Evolutionary conservation across 805 yeast genomes (phyloP).

Genomic region (Ogataea chonburiensis): DNA sequence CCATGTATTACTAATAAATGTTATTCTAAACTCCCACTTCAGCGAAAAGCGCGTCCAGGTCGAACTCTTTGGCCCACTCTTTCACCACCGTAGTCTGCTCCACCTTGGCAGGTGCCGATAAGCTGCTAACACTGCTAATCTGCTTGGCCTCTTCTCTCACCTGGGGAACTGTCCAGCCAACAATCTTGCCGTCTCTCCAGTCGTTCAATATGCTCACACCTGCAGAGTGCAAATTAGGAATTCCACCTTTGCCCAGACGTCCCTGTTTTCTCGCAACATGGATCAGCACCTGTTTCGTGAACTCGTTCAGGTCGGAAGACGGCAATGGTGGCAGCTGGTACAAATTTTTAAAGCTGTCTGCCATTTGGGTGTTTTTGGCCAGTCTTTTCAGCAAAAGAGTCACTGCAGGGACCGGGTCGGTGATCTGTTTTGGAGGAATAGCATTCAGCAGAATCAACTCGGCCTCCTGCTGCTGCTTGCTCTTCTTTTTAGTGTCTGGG

Average conservation of each 20-base stretch:
- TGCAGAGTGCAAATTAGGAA: conserved; percentile 86
- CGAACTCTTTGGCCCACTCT: conserved; percentile 92
- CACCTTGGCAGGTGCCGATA: conserved; percentile 44
- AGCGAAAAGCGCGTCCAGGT: conserved; percentile 75
- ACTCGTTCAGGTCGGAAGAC: conserved; percentile 66
- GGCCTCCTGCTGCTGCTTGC: conserved; percentile 69
- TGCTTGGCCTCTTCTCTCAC: conserved; percentile 24
- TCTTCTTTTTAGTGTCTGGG: conserved; percentile 55
- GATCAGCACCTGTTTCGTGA: conserved; percentile 81
- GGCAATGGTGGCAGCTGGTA: conserved; percentile 83
- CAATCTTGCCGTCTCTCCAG: conserved; percentile 95
- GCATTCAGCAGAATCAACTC: conserved; percentile 86
- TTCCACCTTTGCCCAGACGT: conserved; percentile 87
- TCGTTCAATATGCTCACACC: conserved; percentile 81
- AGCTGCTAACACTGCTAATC: conserved; percentile 34
- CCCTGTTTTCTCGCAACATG: conserved; percentile 93
- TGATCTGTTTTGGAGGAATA: conserved; percentile 79
- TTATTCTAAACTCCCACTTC: conserved; percentile 33
- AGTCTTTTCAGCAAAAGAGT: conserved; percentile 72
- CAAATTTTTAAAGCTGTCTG: conserved; percentile 66
- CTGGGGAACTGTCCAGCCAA: conserved; percentile 84
- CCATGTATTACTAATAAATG: conserved; percentile 4
- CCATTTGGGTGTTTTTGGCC: conserved; percentile 71
- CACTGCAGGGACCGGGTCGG: conserved; percentile 83
- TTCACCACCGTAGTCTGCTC: conserved; percentile 79